phyloP scores from a whole-genome alignment of 345 rosid genomes.

The Brassica juncea region DNA sequence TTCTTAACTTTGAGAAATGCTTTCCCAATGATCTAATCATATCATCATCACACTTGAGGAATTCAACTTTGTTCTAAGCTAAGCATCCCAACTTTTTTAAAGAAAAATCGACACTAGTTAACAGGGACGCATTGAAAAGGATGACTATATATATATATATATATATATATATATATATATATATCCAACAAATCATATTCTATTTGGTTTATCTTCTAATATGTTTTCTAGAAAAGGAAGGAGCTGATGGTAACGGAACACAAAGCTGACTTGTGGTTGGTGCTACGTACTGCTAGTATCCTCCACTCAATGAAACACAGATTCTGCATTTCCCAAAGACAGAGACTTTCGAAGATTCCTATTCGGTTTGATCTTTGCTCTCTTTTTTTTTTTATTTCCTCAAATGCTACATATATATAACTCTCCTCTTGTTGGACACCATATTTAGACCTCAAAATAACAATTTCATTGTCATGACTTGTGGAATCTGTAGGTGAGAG shows the following conservation, averaged over 20 bases:
- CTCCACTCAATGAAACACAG: slow-evolving; percentile 2
- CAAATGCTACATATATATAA: not conserved
- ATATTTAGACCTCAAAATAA: not conserved
- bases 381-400: not conserved
- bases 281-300: not conserved
- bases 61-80: not conserved
- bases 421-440: not conserved
- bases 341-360: slow-evolving; percentile 25
- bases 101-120: slow-evolving; percentile 4
- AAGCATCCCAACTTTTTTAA: not conserved
- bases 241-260: no score
- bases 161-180: not conserved
- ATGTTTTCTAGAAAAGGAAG: not conserved
- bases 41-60: not conserved
- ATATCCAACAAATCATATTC: not conserved
- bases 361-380: not conserved
- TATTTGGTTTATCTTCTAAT: not conserved
- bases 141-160: not conserved
- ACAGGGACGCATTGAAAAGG: not conserved
- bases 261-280: not conserved
- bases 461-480: not conserved
- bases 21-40: slow-evolving; percentile 9
- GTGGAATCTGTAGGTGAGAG: not conserved
- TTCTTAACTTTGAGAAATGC: slow-evolving; percentile 22
- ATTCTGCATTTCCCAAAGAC: slow-evolving; percentile 4